Evolutionary conservation across 179 eudicot species (phyloP), one percentile per base, ranked within the genome.

Genomic region (Actinidia chinensis): DNA sequence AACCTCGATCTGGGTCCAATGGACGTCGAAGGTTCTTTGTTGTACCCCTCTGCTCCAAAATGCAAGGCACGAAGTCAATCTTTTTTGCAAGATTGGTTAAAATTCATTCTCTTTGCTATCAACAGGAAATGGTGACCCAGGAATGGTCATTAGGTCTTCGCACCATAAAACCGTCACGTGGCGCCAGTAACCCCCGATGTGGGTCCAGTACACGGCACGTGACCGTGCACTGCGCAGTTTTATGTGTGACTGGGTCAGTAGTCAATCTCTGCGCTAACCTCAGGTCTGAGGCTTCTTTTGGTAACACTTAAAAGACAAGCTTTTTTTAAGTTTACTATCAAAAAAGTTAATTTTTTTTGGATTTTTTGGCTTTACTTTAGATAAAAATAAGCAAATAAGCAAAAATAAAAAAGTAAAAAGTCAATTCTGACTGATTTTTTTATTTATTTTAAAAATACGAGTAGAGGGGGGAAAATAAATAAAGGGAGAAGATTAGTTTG

Each of bases 1-100:
- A 28, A 89, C 77, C 25, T 91, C 97, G 4, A 95, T 42, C 17
- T 80, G 89, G 65, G 79, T 82, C 44, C 85, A 86, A 22, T 89
- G 93, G 43, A 93, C 85, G 14, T 86, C 86, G 22, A 91, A 90
- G 4, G 85, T 78, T 44, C n/a, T n/a, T n/a, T n/a, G n/a, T 95
- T 95, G 82, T 86, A 90, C 20, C 98, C 97, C 73, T 89, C 84
- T 89, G 76, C 92, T 87, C 98, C 98, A 95, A 68, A 95, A 91
- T 93, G 95, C 98, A 95, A 1, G 98, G 95, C 68, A 91, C 91
- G 60, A 95, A 73, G 73, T 93, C 98, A 23, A 95, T 88, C 77
- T 93, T n/a, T n/a, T n/a, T n/a, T 95, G 88, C 97, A 95, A 2
- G 90, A 84, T 52, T 83, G 83, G 2, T 43, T 76, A 75, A 58